These are phyloP conservation scores for Penicillium sp. DNA, from an alignment of 2,329 filamentous ascomycete genomes.

Conservation along the genomic window DNA sequence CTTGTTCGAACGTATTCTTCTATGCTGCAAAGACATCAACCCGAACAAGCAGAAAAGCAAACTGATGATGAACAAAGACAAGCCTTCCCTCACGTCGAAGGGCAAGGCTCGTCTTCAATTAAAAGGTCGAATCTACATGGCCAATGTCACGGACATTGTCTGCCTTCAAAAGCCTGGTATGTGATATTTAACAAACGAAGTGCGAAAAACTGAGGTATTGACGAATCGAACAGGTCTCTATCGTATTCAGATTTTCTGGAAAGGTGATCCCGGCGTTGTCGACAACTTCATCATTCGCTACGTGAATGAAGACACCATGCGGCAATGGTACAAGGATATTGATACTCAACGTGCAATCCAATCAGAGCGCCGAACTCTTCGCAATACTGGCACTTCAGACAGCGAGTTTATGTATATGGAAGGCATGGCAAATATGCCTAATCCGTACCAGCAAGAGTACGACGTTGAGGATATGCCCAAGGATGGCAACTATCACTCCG, in stretches of 20 bases:
- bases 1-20: slow-evolving; percentile 89
- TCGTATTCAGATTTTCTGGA: slow-evolving; percentile 98
- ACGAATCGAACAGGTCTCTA: slow-evolving; percentile 69
- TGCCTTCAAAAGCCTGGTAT: slow-evolving; percentile 84
- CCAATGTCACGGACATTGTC: slow-evolving; percentile 94
- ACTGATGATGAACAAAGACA: slow-evolving; percentile 66
- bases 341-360: slow-evolving; percentile 69
- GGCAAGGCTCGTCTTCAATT: slow-evolving; percentile 80
- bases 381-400: slow-evolving; percentile 57
- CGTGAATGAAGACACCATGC: slow-evolving; percentile 86
- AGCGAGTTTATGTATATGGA: slow-evolving; percentile 82
- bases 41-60: slow-evolving; percentile 76
- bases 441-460: slow-evolving; percentile 73
- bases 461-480: slow-evolving; percentile 53
- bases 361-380: slow-evolving; percentile 56
- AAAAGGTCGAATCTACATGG: slow-evolving; percentile 98
- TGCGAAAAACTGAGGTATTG: neutral
- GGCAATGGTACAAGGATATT: slow-evolving; percentile 83
- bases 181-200: slow-evolving; percentile 28
- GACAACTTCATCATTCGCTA: slow-evolving; percentile 97
- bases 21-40: slow-evolving; percentile 95
- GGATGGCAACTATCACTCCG: slow-evolving; percentile 45
- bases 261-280: slow-evolving; percentile 90
- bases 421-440: slow-evolving; percentile 68
- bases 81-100: slow-evolving; percentile 67